A percentile compares a stretch with the other conserved stretches of the same genome.
Conservation (phyloP, 495 filamentous ascomycete genomes). For the Aspergillus funiculosus region DNA sequence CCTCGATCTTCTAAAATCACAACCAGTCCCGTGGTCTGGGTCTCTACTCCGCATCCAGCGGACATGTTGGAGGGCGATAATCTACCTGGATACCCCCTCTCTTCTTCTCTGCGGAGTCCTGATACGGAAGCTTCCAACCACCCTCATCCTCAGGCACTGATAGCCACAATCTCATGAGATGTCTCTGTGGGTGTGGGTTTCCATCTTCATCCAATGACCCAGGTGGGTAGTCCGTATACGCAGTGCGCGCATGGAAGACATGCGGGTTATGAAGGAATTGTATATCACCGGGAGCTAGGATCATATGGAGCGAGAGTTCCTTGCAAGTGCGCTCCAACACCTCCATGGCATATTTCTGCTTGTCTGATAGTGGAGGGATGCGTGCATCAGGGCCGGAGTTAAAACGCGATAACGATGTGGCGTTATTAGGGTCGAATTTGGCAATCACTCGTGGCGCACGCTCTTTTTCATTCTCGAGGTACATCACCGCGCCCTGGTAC, state of each 20-base stretch:
- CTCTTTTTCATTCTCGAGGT: slow-evolving; percentile 56
- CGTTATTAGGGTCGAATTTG: slow-evolving; percentile 69
- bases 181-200: slow-evolving; percentile 52
- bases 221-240: slow-evolving; percentile 59
- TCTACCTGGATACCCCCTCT: slow-evolving; percentile 83
- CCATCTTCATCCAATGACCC: slow-evolving; percentile 39
- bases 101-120: slow-evolving; percentile 75
- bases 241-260: slow-evolving; percentile 63
- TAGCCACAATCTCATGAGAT: slow-evolving; percentile 80
- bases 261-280: slow-evolving; percentile 69
- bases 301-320: slow-evolving; percentile 63
- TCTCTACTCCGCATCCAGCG: slow-evolving; percentile 68
- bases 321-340: slow-evolving; percentile 64
- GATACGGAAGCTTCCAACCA: slow-evolving; percentile 78
- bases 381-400: slow-evolving; percentile 58
- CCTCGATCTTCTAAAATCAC: too few species aligned
- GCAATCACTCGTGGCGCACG: slow-evolving; percentile 47
- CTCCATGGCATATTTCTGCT: slow-evolving; percentile 56
- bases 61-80: slow-evolving; percentile 60
- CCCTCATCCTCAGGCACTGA: slow-evolving; percentile 73
- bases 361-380: slow-evolving; percentile 59
- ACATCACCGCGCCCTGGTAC: slow-evolving; percentile 66
- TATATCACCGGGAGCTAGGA: slow-evolving; percentile 72
- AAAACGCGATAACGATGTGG: slow-evolving; percentile 60
- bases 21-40: too few species aligned